Percentiles rank a stretch among this genome's conserved stretches.
These are phyloP conservation scores for Penicillium digitatum DNA, from an alignment of 2,329 filamentous ascomycete genomes.

Conservation along the genomic window DNA sequence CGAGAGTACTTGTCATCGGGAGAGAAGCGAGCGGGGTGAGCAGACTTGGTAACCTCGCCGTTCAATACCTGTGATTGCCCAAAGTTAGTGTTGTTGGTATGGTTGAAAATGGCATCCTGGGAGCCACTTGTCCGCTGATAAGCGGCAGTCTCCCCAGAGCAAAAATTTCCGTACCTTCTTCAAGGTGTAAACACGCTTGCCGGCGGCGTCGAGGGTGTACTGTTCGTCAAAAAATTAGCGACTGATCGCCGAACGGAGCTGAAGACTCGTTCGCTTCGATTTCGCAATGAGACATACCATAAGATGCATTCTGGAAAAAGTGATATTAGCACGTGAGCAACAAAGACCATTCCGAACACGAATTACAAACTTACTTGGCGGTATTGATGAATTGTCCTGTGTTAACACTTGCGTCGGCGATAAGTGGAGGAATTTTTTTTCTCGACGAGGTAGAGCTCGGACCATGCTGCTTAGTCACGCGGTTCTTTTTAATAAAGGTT, in stretches of 20 bases:
- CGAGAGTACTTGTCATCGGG: slow-evolving; percentile 97
- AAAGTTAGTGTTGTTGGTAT: slow-evolving; percentile 8
- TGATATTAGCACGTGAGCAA: slow-evolving; percentile 7
- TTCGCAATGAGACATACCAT: slow-evolving; percentile 32
- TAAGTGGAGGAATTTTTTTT: slow-evolving; percentile 28
- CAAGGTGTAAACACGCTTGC: slow-evolving; percentile 90
- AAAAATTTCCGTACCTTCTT: slow-evolving; percentile 59
- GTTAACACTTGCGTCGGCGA: slow-evolving; percentile 15
- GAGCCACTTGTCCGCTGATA: slow-evolving; percentile 25
- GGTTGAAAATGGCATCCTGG: neutral
- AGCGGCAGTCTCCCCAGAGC: neutral
- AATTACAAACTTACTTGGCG: slow-evolving; percentile 28
- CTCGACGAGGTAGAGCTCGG: slow-evolving; percentile 20
- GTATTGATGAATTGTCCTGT: slow-evolving; percentile 15
- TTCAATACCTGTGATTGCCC: slow-evolving; percentile 46
- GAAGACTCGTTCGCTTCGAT: slow-evolving; percentile 6
- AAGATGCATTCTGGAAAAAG: slow-evolving; percentile 37
- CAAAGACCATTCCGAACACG: neutral
- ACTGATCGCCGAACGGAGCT: slow-evolving; percentile 9
- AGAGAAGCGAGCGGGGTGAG: slow-evolving; percentile 92
- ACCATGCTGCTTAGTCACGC: slow-evolving; percentile 21
- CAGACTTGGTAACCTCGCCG: slow-evolving; percentile 87
- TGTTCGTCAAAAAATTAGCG: slow-evolving; percentile 16
- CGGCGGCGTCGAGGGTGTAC: slow-evolving; percentile 79
- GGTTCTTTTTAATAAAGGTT: slow-evolving; percentile 18